A percentile compares a stretch with the other conserved stretches of the same genome.
Conservation (phyloP, 2,329 filamentous ascomycete species). For the Aschersonia sp. region DNA sequence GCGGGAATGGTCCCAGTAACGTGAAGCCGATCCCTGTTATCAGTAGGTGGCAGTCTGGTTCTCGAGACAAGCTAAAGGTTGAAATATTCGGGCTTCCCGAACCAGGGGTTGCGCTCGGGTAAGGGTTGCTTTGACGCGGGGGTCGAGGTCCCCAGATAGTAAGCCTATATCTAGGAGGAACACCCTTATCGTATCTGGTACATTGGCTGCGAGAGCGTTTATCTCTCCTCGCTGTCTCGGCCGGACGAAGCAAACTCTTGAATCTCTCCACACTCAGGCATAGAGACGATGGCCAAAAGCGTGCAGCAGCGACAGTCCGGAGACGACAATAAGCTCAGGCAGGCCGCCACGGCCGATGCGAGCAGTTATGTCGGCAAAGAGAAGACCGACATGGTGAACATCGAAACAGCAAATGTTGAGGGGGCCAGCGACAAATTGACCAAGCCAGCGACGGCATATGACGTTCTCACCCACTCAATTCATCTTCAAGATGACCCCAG, state of each 20-base stretch:
- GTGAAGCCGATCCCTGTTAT: neutral
- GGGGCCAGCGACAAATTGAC: neutral
- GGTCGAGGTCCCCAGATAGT: no score
- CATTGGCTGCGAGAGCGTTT: neutral
- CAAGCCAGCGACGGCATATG: neutral
- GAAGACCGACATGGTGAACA: neutral
- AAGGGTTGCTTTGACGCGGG: no score
- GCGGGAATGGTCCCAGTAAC: neutral
- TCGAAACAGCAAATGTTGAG: neutral
- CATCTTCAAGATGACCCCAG: slow-evolving; percentile 11
- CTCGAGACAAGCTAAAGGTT: neutral
- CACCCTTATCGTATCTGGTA: no score
- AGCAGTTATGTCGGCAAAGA: neutral
- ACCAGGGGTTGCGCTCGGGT: neutral
- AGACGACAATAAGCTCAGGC: neutral
- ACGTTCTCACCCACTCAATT: slow-evolving; percentile 9
- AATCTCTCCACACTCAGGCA: neutral
- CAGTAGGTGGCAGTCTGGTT: neutral
- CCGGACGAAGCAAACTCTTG: neutral
- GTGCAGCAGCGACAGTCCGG: neutral
- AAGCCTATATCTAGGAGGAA: no score
- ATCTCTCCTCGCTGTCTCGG: neutral
- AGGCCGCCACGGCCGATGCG: neutral
- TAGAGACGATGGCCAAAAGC: neutral
- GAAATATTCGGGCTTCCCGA: neutral